Evolutionary conservation across 2,329 filamentous ascomycete species (phyloP), one percentile per base, ranked within the genome.

Genomic region (Teratosphaeria destructans): DNA sequence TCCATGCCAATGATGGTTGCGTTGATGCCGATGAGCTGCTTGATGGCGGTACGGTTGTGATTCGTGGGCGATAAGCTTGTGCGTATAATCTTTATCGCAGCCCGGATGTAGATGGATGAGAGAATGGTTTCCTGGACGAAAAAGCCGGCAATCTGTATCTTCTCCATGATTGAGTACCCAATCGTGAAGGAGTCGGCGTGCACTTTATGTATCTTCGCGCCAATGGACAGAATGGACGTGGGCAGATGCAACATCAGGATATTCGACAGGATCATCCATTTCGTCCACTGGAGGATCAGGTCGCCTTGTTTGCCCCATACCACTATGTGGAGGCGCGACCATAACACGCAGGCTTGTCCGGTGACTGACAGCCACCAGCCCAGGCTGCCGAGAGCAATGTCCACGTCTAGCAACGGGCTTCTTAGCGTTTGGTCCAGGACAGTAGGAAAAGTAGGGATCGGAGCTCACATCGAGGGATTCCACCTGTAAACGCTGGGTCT

Each of bases 11-110:
- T 73, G 61, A 75, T 74, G 52, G 71, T 65, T 53, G 72, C 62
- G 63, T 75, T 75, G 64, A 75, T 72, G 52, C 65, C 66, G 56
- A 72, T 66, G 7, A 75, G 67, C 56, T 74, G 72, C 58, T 69
- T 70, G 68, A 73, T 71, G 32, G 68, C 68, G 39, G 37, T 60
- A 5, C 68, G 66, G 1, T 65, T 65, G 5, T 62, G 61, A 5
- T 27, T 12, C 5, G 5, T n/a, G 5, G 12, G 5, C 19, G 52
- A 32, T 54, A 14, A n/a, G 12, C 10, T 14, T 43, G 16, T 54
- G 16, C 34, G 53, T 23, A 55, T 7, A 19, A 29, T 32, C 23
- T 19, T 55, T 14, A 8, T 16, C 7, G 53, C 34, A n/a, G 27
- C 7, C 34, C 27, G n/a, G 14, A 55, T 27, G 34, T 55, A 55